phyloP scores from a whole-genome alignment of 768 basidiomycete species.

The Ephemerocybe angulata region DNA sequence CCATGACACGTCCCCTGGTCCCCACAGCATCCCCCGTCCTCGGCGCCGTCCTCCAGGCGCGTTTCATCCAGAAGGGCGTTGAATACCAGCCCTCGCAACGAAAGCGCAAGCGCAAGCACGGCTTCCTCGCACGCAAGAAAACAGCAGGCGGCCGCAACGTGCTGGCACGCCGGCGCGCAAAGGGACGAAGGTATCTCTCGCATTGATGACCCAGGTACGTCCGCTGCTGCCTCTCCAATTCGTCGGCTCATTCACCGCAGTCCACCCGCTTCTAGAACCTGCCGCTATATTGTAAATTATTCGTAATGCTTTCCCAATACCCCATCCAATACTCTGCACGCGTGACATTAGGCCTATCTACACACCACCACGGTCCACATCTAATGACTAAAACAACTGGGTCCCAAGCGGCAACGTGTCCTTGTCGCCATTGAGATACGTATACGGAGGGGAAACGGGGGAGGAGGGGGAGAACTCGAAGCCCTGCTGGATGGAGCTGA shows the following conservation, averaged over 20 bases:
- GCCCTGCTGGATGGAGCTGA: slow-evolving; percentile 61
- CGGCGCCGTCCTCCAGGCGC: slow-evolving; percentile 47
- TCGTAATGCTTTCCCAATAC: not conserved
- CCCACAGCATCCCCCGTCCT: slow-evolving; percentile 33
- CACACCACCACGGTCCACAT: slow-evolving; percentile 3
- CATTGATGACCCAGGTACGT: slow-evolving; percentile 54
- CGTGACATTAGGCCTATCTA: not conserved
- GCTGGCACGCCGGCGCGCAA: slow-evolving; percentile 63
- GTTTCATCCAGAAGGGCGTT: slow-evolving; percentile 70
- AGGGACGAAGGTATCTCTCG: slow-evolving; percentile 75
- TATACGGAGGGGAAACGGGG: slow-evolving; percentile 56
- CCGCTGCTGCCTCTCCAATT: too few relatives aligned
- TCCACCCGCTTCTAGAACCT: not conserved
- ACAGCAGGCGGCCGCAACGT: slow-evolving; percentile 69
- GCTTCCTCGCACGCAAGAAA: slow-evolving; percentile 78
- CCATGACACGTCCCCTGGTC: slow-evolving; percentile 21
- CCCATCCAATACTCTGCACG: not conserved
- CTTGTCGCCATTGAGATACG: slow-evolving; percentile 27
- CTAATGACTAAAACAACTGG: slow-evolving; percentile 16
- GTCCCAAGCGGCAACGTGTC: slow-evolving; percentile 1
- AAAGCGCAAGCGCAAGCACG: slow-evolving; percentile 88
- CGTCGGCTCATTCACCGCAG: not conserved
- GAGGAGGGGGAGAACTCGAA: slow-evolving; percentile 65
- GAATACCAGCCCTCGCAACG: slow-evolving; percentile 97
- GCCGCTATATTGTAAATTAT: not conserved